Percentiles rank a stretch among this genome's conserved stretches.
Evolutionary conservation across 768 basidiomycete species (phyloP).

Genomic region (Chalciporus pseudorubinellus): DNA sequence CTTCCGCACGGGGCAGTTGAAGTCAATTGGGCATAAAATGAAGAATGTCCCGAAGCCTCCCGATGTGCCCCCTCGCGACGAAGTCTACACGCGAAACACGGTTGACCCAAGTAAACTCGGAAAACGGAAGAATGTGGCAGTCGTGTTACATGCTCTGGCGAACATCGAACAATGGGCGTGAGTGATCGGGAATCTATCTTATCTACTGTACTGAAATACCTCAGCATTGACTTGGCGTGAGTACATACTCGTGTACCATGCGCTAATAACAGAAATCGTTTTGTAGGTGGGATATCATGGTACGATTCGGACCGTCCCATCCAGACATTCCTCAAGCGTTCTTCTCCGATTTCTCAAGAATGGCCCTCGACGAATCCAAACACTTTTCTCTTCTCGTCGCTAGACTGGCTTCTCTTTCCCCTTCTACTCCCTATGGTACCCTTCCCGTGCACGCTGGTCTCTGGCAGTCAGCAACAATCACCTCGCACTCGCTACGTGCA

Average conservation of each 20-base stretch:
- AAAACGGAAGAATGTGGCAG: constrained; percentile 60
- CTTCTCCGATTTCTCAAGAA: constrained; percentile 79
- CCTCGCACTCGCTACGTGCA: constrained; percentile 62
- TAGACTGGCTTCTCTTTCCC: constrained; percentile 58
- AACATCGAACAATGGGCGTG: constrained; percentile 90
- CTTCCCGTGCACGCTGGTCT: constrained; percentile 71
- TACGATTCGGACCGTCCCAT: constrained; percentile 63
- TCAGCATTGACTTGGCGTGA: constrained; percentile 71
- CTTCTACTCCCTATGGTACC: constrained; percentile 68
- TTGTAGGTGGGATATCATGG: constrained; percentile 78
- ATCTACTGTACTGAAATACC: not conserved
- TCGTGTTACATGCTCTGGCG: constrained; percentile 79
- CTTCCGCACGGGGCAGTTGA: constrained; percentile 67
- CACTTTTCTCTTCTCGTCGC: constrained; percentile 72
- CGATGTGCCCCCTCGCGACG: constrained; percentile 62
- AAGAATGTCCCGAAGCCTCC: constrained; percentile 52
- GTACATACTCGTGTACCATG: constrained; percentile 21
- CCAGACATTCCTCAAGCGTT: constrained; percentile 66
- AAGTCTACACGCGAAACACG: constrained; percentile 45
- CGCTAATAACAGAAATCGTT: not conserved
- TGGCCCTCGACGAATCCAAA: constrained; percentile 85
- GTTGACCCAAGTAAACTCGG: constrained; percentile 60
- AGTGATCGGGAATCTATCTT: constrained; percentile 33
- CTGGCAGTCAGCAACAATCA: constrained; percentile 75
- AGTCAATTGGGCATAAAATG: constrained; percentile 61